Conservation (phyloP, 73 alveolate genomes). For the Stentor roeselii region DNA sequence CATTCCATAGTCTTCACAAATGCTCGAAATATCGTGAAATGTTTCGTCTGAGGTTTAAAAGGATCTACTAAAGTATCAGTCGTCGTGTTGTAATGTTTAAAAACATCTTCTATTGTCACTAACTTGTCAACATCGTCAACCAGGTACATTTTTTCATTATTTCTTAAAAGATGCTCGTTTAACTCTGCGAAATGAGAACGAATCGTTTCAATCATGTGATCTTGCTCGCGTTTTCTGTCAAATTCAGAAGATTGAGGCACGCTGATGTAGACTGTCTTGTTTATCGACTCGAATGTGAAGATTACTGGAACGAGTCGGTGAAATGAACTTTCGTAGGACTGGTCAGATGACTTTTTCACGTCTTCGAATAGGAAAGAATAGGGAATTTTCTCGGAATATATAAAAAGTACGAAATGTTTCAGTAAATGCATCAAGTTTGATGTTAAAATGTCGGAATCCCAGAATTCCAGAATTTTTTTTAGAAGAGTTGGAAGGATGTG, state of each 20-base stretch:
- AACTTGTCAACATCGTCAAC: not conserved
- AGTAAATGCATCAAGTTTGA: not conserved
- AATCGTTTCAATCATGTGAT: not conserved
- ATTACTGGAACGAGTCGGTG: constrained; percentile 9
- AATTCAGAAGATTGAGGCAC: constrained; percentile 6
- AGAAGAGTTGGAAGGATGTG: not conserved
- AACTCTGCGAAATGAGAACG: not conserved
- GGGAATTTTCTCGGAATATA: constrained; percentile 10
- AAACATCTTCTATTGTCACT: not conserved
- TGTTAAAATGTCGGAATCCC: not conserved
- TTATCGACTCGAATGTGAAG: not conserved
- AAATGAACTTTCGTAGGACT: not conserved
- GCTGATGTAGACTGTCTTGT: constrained; percentile 6
- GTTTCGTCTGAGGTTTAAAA: constrained; percentile 10
- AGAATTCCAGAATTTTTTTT: not conserved
- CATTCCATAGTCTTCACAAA: constrained; percentile 7
- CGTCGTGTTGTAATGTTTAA: constrained; percentile 9
- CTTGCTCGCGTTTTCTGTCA: not conserved
- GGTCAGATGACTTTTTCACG: not conserved
- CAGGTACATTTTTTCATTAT: not conserved
- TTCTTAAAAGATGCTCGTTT: not conserved
- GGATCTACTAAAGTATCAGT: not conserved
- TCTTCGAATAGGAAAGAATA: constrained; percentile 6
- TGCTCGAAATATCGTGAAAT: not conserved
- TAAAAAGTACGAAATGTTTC: not conserved